These are phyloP conservation scores for Xylaria bambusicola DNA, from an alignment of 495 filamentous ascomycete genomes.

Conservation along the genomic window DNA sequence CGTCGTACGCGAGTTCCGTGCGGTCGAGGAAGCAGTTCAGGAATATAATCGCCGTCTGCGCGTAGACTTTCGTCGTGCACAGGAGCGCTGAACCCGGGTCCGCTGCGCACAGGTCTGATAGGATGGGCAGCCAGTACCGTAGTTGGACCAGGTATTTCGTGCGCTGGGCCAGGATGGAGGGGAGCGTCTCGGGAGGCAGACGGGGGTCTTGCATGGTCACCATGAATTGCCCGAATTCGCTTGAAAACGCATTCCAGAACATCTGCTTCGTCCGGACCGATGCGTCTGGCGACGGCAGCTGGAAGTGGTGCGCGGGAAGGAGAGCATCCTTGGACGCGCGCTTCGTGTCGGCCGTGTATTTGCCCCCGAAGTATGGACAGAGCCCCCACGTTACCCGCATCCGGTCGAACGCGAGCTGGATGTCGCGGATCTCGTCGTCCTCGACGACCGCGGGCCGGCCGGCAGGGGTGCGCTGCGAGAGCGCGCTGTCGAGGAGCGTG, in stretches of 20 bases:
- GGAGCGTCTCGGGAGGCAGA: background rate
- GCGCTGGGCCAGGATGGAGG: constrained; percentile 13
- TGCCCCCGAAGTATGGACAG: constrained; percentile 25
- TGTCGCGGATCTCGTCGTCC: constrained; percentile 15
- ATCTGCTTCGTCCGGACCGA: constrained; percentile 9
- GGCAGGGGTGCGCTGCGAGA: constrained; percentile 1
- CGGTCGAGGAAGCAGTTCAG: constrained; percentile 26
- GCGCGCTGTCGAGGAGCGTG: constrained; percentile 20
- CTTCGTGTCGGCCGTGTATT: too few relatives aligned
- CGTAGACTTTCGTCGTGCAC: constrained; percentile 21
- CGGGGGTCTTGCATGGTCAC: constrained; percentile 9
- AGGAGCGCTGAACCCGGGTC: constrained; percentile 17
- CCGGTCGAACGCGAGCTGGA: constrained; percentile 25
- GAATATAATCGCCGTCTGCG: constrained; percentile 21
- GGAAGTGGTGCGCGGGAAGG: background rate
- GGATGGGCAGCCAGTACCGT: constrained; percentile 20
- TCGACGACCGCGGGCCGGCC: constrained; percentile 2
- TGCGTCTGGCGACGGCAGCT: constrained; percentile 15
- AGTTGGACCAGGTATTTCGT: constrained; percentile 17
- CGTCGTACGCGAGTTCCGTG: constrained; percentile 26
- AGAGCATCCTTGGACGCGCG: too few relatives aligned
- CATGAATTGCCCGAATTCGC: constrained; percentile 26
- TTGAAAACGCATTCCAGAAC: constrained; percentile 24
- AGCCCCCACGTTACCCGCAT: constrained; percentile 25
- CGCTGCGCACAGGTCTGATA: constrained; percentile 16